Percentiles rank a stretch among this genome's conserved stretches.
Conservation (phyloP, 2,329 filamentous ascomycete species). For the Exophiala aquamarina region DNA sequence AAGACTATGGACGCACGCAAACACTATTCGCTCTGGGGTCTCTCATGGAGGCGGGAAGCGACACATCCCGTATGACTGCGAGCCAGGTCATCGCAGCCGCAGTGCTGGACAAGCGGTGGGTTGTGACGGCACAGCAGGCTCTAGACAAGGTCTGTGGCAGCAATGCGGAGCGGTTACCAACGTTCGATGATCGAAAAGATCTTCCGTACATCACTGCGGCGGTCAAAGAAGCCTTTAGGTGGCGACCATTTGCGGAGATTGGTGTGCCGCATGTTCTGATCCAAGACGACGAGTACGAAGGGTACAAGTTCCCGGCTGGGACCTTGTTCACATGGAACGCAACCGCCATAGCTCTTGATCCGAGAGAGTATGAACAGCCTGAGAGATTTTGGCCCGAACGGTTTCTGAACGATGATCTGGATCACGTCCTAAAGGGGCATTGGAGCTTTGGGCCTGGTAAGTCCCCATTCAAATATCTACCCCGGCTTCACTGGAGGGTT, state of each 20-base stretch:
- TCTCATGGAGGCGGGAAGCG: slow-evolving; percentile 50
- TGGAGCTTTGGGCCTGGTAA: slow-evolving; percentile 26
- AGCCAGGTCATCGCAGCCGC: slow-evolving; percentile 51
- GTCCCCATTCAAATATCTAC: too few species aligned
- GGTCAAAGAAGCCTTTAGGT: slow-evolving; percentile 36
- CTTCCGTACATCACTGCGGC: slow-evolving; percentile 37
- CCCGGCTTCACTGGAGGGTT: too few species aligned
- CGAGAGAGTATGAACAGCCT: slow-evolving; percentile 25
- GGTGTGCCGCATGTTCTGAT: slow-evolving; percentile 37
- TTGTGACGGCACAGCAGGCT: slow-evolving; percentile 44
- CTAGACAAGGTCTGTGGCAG: slow-evolving; percentile 40
- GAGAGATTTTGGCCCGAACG: slow-evolving; percentile 26
- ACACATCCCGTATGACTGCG: slow-evolving; percentile 51
- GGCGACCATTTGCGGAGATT: slow-evolving; percentile 37
- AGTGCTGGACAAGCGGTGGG: slow-evolving; percentile 46
- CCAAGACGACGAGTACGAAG: slow-evolving; percentile 37
- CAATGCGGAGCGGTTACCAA: slow-evolving; percentile 31
- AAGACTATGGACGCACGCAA: slow-evolving; percentile 36
- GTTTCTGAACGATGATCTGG: slow-evolving; percentile 26
- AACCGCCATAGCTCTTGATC: slow-evolving; percentile 46
- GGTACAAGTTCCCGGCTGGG: slow-evolving; percentile 50
- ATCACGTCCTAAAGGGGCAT: slow-evolving; percentile 31
- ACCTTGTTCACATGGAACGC: slow-evolving; percentile 49
- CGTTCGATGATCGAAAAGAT: slow-evolving; percentile 31
- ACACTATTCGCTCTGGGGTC: slow-evolving; percentile 41